phyloP scores from a whole-genome alignment of 441 rosid genomes.

The Gossypium trilobum region DNA sequence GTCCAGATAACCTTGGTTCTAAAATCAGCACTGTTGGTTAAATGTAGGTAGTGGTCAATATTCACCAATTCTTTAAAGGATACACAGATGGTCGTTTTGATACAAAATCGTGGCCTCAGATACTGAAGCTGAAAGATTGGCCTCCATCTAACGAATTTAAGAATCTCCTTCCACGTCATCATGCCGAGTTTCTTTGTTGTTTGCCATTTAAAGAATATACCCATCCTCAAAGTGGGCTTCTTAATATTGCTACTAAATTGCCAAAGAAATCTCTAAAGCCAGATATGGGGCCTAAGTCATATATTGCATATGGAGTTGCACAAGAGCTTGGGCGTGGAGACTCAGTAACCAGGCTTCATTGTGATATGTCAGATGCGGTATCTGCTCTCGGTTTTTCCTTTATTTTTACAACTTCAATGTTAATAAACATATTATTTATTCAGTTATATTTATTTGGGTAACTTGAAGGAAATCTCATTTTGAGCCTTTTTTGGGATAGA shows the following conservation, averaged over 20 bases:
- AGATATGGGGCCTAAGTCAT: conserved; percentile 90
- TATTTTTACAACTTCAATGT: background rate
- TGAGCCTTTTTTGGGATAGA: background rate
- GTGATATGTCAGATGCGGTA: conserved; percentile 96
- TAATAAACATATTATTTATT: background rate
- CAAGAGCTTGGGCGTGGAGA: conserved; percentile 89
- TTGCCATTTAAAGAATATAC: conserved; percentile 82
- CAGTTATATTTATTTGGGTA: background rate
- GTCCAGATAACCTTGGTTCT: background rate
- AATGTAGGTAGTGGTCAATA: conserved; percentile 45
- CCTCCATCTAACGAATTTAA: conserved; percentile 60
- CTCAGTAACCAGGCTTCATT: conserved; percentile 87
- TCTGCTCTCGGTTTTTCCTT: background rate
- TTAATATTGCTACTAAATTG: conserved; percentile 58
- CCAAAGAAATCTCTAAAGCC: conserved; percentile 53
- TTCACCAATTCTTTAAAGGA: conserved; percentile 50
- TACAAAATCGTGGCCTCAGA: conserved; percentile 35
- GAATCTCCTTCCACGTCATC: conserved; percentile 61
- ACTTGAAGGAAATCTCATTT: background rate
- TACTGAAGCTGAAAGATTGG: conserved; percentile 84
- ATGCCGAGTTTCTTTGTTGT: conserved; percentile 51
- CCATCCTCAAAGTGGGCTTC: conserved; percentile 50
- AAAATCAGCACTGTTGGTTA: background rate
- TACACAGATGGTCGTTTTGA: conserved; percentile 42
- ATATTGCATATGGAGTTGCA: conserved; percentile 66